Conservation (phyloP, 805 yeast species). For the Suhomyces vadensis region DNA sequence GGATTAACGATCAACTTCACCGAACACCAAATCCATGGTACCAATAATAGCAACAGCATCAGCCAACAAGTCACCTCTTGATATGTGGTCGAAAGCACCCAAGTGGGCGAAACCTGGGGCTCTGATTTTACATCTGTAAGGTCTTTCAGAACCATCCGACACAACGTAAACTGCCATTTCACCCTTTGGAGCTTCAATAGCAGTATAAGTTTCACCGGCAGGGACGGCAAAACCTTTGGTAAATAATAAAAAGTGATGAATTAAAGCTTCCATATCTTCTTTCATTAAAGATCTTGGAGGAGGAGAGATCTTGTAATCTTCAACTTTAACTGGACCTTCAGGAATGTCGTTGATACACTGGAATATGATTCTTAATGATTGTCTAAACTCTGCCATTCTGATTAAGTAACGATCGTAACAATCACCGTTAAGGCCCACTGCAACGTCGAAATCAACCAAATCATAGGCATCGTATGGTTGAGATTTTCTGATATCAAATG, state of each 20-base stretch:
- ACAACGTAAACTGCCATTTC: conserved; percentile 91
- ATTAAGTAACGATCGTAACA: conserved; percentile 87
- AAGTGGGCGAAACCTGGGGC: conserved; percentile 94
- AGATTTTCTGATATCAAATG: conserved; percentile 80
- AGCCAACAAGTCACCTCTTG: conserved; percentile 84
- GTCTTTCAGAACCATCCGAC: conserved; percentile 86
- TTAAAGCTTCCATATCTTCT: conserved; percentile 89
- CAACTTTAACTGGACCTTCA: conserved; percentile 87
- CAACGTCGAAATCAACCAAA: conserved; percentile 78
- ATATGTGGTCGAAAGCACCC: conserved; percentile 83
- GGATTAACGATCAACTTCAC: conserved; percentile 83
- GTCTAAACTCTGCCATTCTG: conserved; percentile 92
- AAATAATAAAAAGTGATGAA: conserved; percentile 84
- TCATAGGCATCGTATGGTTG: conserved; percentile 92
- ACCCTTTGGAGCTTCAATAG: conserved; percentile 93
- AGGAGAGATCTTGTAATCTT: conserved; percentile 81
- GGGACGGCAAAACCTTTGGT: conserved; percentile 90
- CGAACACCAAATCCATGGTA: conserved; percentile 93
- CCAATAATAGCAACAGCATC: conserved; percentile 94
- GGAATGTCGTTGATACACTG: conserved; percentile 93
- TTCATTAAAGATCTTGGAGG: conserved; percentile 84
- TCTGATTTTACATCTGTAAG: conserved; percentile 88
- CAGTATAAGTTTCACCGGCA: conserved; percentile 87
- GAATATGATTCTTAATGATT: conserved; percentile 82
- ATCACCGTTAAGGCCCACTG: conserved; percentile 87